phyloP scores from a whole-genome alignment of 164 flowering plant species.

The Vitis cinerea region DNA sequence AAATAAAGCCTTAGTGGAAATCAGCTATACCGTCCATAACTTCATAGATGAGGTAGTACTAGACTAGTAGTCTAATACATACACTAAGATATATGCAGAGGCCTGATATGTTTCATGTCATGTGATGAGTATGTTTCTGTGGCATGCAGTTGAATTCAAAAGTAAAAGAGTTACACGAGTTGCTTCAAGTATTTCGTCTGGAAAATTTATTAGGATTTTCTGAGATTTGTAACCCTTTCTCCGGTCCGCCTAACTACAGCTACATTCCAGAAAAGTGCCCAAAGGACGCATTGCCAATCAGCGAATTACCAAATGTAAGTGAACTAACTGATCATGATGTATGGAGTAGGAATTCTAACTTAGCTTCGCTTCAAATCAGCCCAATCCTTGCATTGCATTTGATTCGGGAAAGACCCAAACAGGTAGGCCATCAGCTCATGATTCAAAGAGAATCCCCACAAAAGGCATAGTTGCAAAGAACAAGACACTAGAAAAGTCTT shows the following conservation, averaged over 20 bases:
- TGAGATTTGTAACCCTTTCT: conserved; percentile 53
- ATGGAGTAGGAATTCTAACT: too few relatives aligned
- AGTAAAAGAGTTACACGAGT: conserved; percentile 8
- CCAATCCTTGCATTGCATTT: too few relatives aligned
- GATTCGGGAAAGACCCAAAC: too few relatives aligned
- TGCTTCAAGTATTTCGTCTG: conserved; percentile 17
- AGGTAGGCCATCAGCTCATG: too few relatives aligned
- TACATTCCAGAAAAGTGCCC: conserved; percentile 42
- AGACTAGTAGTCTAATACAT: too few relatives aligned
- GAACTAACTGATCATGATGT: not conserved
- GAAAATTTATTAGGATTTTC: not conserved
- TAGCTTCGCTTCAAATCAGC: too few relatives aligned
- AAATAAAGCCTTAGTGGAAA: conserved; percentile 22
- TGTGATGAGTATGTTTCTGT: not conserved
- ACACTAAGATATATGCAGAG: too few relatives aligned
- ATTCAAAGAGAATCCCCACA: too few relatives aligned
- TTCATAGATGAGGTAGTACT: conserved; percentile 40
- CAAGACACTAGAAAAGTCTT: too few relatives aligned
- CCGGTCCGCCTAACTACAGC: conserved; percentile 42
- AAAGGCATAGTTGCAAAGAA: too few relatives aligned
- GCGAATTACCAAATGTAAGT: conserved; percentile 45
- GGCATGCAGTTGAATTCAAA: conserved; percentile 45
- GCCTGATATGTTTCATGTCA: not conserved
- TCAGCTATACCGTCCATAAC: conserved; percentile 35
- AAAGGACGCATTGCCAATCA: conserved; percentile 31